Evolutionary conservation across 331 rosid genomes (phyloP).

Genomic region (Acacia pycnantha): DNA sequence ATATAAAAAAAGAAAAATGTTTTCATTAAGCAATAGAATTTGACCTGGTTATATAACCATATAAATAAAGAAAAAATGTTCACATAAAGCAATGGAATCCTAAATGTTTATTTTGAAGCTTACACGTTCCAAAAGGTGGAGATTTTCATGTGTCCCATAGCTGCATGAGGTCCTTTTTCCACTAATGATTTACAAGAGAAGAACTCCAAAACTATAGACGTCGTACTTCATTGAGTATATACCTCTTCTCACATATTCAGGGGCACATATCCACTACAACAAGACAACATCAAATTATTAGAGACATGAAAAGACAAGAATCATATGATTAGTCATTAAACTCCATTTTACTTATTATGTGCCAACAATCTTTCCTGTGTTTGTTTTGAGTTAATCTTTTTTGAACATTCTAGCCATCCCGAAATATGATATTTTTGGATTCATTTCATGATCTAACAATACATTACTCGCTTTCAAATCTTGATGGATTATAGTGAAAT

Average conservation of each 20-base stretch:
- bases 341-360: constrained; percentile 49
- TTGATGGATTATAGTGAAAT: constrained; percentile 57
- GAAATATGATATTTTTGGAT: not conserved
- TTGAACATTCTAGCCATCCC: constrained; percentile 58
- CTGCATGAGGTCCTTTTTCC: constrained; percentile 47
- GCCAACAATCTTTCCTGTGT: constrained; percentile 56
- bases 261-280: constrained; percentile 61
- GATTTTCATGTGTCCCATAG: constrained; percentile 41
- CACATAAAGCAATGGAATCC: not conserved
- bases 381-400: constrained; percentile 57
- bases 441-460: not conserved
- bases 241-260: constrained; percentile 60
- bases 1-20: too few species aligned
- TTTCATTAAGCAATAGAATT: too few species aligned
- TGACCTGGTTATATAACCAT: too few species aligned
- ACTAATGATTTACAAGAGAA: constrained; percentile 61
- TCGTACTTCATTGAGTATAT: constrained; percentile 54
- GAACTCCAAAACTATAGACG: constrained; percentile 46
- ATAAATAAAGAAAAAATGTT: not conserved
- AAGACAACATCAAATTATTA: not conserved
- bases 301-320: not conserved
- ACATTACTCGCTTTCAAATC: not conserved
- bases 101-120: not conserved
- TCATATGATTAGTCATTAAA: not conserved
- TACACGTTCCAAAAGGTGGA: constrained; percentile 58